Percentiles rank a stretch among this genome's conserved stretches.
phyloP scores from a whole-genome alignment of 768 basidiomycete genomes.

The Amylocystis lapponica region DNA sequence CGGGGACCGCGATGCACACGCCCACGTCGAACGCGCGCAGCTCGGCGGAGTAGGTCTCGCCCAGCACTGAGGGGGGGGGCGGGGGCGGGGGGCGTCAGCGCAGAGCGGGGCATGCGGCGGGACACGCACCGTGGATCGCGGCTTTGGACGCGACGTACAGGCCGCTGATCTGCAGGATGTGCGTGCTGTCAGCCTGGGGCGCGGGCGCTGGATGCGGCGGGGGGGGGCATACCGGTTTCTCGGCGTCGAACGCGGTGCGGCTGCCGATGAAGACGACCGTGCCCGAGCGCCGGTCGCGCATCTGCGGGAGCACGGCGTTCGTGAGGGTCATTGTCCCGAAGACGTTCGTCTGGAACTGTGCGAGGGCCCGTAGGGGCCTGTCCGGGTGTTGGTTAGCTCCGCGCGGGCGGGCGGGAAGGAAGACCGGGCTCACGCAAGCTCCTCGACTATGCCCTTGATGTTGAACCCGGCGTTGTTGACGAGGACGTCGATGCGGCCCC shows the following conservation, averaged over 20 bases:
- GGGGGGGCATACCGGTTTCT: slow-evolving; percentile 23
- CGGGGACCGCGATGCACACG: slow-evolving; percentile 52
- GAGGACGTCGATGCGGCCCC: slow-evolving; percentile 28
- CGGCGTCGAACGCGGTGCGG: slow-evolving; percentile 26
- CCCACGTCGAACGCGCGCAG: slow-evolving; percentile 51
- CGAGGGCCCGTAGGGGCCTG: background rate
- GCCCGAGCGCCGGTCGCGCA: slow-evolving; percentile 26
- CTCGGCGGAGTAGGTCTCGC: slow-evolving; percentile 49
- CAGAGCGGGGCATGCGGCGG: background rate
- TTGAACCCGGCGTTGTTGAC: slow-evolving; percentile 41
- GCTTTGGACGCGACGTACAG: slow-evolving; percentile 36
- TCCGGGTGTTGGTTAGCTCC: no score
- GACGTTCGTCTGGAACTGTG: slow-evolving; percentile 26
- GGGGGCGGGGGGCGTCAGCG: background rate
- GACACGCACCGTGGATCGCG: slow-evolving; percentile 25
- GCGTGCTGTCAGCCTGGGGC: no score
- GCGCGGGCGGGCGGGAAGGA: no score
- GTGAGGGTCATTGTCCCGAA: slow-evolving; percentile 36
- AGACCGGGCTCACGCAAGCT: slow-evolving; percentile 40
- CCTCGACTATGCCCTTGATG: slow-evolving; percentile 33
- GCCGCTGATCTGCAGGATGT: slow-evolving; percentile 17
- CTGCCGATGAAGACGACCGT: slow-evolving; percentile 30
- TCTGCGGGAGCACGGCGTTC: slow-evolving; percentile 33
- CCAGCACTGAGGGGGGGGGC: slow-evolving; percentile 28
- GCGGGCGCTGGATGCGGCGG: no score